Evolutionary conservation across 441 rosid species (phyloP).

Genomic region (Bruguiera hainesii): DNA sequence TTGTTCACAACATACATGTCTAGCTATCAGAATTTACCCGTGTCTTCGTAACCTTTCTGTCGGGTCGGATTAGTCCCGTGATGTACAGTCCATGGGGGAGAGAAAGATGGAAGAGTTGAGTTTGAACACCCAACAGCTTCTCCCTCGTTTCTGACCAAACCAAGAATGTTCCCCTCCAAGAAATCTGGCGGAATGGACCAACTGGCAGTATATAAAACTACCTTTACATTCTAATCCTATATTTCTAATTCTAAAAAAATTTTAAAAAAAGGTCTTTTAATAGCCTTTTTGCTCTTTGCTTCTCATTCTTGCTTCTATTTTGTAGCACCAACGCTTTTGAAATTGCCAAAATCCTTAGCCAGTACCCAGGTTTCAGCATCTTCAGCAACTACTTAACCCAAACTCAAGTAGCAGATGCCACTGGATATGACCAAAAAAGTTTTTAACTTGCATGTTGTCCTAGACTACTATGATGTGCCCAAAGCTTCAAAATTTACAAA

Average conservation of each 20-base stretch:
- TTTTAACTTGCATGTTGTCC: conserved; percentile 57
- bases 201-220: neutral
- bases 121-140: neutral
- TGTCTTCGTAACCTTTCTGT: too few relatives aligned
- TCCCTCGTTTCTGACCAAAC: neutral
- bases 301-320: conserved; percentile 17
- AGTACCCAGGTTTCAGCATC: conserved; percentile 43
- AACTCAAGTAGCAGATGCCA: conserved; percentile 33
- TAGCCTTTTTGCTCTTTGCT: neutral
- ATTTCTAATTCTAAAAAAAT: neutral
- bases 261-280: conserved; percentile 10
- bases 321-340: conserved; percentile 34
- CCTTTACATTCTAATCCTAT: neutral
- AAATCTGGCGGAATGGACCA: conserved; percentile 8
- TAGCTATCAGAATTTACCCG: too few relatives aligned
- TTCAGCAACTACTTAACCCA: conserved; percentile 40
- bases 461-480: conserved; percentile 54
- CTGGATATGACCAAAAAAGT: conserved; percentile 39
- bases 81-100: too few relatives aligned
- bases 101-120: neutral
- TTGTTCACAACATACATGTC: too few relatives aligned
- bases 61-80: too few relatives aligned
- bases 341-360: conserved; percentile 43
- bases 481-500: conserved; percentile 41
- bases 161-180: neutral